phyloP scores from a whole-genome alignment of 805 yeast genomes.

The Zygoascus biomembranicola region DNA sequence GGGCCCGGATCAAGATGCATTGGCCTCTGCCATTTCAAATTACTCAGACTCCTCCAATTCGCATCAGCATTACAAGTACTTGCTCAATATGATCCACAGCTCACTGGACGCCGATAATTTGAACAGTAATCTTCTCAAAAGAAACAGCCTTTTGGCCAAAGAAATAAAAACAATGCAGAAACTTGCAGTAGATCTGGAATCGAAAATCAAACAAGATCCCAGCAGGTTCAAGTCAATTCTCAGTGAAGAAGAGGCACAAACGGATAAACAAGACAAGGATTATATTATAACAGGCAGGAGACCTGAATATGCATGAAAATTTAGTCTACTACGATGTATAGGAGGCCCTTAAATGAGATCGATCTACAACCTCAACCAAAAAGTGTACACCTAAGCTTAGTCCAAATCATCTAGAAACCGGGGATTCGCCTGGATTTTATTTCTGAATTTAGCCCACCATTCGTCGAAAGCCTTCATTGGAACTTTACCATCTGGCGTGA shows the following conservation, averaged over 20 bases:
- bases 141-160: neutral
- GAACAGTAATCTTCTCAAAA: neutral
- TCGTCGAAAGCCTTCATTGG: conserved; percentile 80
- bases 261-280: neutral
- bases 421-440: conserved; percentile 71
- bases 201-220: neutral
- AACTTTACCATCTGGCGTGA: conserved; percentile 71
- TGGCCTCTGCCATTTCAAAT: neutral
- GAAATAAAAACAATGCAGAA: neutral
- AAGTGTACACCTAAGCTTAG: neutral
- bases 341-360: no score
- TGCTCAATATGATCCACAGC: neutral
- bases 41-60: neutral
- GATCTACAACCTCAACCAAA: no score
- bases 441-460: conserved; percentile 90
- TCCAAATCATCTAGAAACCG: conserved; percentile 54
- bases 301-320: neutral
- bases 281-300: neutral
- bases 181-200: neutral
- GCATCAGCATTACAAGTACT: neutral
- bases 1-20: neutral
- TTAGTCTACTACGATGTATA: neutral
- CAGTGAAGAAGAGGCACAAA: neutral
- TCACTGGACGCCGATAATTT: neutral
- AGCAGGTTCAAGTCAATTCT: neutral